These are phyloP conservation scores for Salvia splendens DNA, from an alignment of 257 asterid species.

Conservation along the genomic window DNA sequence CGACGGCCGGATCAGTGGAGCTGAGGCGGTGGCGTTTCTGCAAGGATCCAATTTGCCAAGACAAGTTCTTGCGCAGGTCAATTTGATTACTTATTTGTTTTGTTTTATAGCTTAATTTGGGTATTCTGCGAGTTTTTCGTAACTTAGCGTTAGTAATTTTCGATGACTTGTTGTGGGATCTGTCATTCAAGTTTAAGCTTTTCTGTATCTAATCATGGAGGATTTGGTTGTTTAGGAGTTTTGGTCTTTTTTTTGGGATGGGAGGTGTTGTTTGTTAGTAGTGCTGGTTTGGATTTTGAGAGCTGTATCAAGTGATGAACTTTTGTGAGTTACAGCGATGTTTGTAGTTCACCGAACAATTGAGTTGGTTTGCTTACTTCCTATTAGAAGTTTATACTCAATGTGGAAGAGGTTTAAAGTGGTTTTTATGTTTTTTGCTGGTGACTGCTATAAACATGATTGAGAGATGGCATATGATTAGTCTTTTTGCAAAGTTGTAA, in stretches of 20 bases:
- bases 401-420: not conserved
- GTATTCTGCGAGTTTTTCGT: not conserved
- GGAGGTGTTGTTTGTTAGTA: slow-evolving; percentile 14
- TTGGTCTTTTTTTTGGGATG: not conserved
- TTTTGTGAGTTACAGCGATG: not conserved
- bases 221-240: slow-evolving; percentile 20
- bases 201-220: not conserved
- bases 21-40: slow-evolving; percentile 80
- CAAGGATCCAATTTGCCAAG: slow-evolving; percentile 82
- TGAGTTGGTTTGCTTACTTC: slow-evolving; percentile 8
- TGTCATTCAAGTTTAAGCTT: not conserved
- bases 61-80: slow-evolving; percentile 84
- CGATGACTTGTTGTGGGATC: not conserved
- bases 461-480: not conserved
- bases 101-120: not conserved
- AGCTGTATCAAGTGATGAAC: slow-evolving; percentile 7
- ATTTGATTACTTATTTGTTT: not conserved
- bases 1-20: slow-evolving; percentile 91
- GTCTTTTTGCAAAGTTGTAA: not conserved
- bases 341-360: slow-evolving; percentile 5
- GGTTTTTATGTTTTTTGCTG: not conserved
- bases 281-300: slow-evolving; percentile 12
- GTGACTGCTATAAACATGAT: slow-evolving; percentile 14
- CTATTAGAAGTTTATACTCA: not conserved
- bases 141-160: not conserved